phyloP scores from a whole-genome alignment of 2,329 filamentous ascomycete species.

The Cladobotryum protrusum region DNA sequence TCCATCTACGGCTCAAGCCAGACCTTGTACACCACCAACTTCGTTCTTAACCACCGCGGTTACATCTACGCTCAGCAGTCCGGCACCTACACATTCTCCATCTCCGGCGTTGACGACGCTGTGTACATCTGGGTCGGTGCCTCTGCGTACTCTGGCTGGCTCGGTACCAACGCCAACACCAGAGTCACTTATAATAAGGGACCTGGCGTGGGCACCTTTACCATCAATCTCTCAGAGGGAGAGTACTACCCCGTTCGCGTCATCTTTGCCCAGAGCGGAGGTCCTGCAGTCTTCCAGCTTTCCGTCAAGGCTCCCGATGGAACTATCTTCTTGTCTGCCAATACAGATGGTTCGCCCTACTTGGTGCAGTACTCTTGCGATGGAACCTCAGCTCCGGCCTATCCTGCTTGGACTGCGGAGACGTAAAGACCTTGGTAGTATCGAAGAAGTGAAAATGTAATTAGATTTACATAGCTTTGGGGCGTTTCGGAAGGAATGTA shows the following conservation, averaged over 20 bases:
- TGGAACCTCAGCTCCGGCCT: slow-evolving; percentile 4
- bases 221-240: slow-evolving; percentile 10
- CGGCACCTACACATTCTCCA: slow-evolving; percentile 18
- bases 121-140: slow-evolving; percentile 17
- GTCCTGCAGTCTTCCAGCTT: slow-evolving; percentile 9
- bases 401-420: slow-evolving; percentile 6
- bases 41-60: slow-evolving; percentile 21
- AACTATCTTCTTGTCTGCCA: slow-evolving; percentile 7
- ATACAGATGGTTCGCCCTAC: slow-evolving; percentile 3
- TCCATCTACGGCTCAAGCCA: slow-evolving; percentile 7
- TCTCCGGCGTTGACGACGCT: slow-evolving; percentile 15
- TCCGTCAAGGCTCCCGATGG: slow-evolving; percentile 9
- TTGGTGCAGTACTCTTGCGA: slow-evolving; percentile 10
- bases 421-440: not conserved
- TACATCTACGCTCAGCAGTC: slow-evolving; percentile 21
- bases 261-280: slow-evolving; percentile 13
- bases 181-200: slow-evolving; percentile 16
- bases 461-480: too few species aligned
- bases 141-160: slow-evolving; percentile 18
- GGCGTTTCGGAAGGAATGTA: too few species aligned
- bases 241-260: slow-evolving; percentile 13
- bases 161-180: slow-evolving; percentile 16
- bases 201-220: slow-evolving; percentile 15
- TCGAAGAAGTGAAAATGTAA: too few species aligned
- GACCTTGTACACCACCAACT: slow-evolving; percentile 15